Percentiles rank a stretch among this genome's conserved stretches.
phyloP scores from a whole-genome alignment of 352 stramenopile species.

The Globisporangium splendens region DNA sequence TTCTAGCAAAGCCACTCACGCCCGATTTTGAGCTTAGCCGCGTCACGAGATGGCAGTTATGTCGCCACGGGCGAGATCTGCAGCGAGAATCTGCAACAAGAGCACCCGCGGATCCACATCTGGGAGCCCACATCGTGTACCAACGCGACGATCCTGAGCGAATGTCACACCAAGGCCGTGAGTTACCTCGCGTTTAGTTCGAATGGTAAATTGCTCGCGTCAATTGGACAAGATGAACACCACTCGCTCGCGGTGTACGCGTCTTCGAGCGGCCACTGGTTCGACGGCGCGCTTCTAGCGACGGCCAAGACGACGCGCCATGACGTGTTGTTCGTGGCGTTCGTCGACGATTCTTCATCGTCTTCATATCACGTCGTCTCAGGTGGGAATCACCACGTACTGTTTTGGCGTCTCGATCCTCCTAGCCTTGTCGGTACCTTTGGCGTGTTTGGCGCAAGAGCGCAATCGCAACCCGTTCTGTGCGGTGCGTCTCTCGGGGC shows the following conservation, averaged over 20 bases:
- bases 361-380: constrained; percentile 51
- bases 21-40: constrained; percentile 54
- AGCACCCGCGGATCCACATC: constrained; percentile 65
- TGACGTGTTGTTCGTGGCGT: constrained; percentile 58
- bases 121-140: constrained; percentile 68
- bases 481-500: constrained; percentile 56
- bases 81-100: constrained; percentile 40
- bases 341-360: constrained; percentile 39
- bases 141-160: constrained; percentile 41
- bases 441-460: constrained; percentile 64
- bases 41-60: constrained; percentile 45
- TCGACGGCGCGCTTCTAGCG: constrained; percentile 54
- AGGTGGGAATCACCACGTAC: constrained; percentile 60
- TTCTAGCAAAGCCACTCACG: constrained; percentile 61
- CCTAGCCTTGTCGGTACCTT: constrained; percentile 43
- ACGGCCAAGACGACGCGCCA: constrained; percentile 43
- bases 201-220: constrained; percentile 42
- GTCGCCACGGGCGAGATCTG: constrained; percentile 77
- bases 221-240: constrained; percentile 69
- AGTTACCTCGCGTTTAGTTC: constrained; percentile 60
- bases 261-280: constrained; percentile 56
- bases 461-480: constrained; percentile 49
- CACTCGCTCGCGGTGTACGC: constrained; percentile 71
- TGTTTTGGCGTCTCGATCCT: constrained; percentile 65
- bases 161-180: constrained; percentile 66